Conservation (phyloP, 768 basidiomycete species). For the Sarcodon aspratus region DNA sequence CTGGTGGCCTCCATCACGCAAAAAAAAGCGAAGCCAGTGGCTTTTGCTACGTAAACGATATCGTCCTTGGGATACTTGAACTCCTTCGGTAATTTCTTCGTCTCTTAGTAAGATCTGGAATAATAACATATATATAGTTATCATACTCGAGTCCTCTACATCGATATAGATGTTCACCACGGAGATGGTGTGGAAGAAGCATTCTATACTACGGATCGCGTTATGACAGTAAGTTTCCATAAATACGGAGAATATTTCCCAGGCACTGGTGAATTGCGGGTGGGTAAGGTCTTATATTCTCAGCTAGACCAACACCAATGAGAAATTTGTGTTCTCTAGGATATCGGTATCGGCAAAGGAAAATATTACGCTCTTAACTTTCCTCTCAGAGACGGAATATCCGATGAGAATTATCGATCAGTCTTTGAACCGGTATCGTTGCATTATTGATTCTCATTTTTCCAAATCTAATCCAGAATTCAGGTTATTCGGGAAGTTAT, state of each 20-base stretch:
- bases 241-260: slow-evolving; percentile 99
- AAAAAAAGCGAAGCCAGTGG: slow-evolving; percentile 99
- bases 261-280: slow-evolving; percentile 93
- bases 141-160: slow-evolving; percentile 90
- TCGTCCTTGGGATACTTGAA: slow-evolving; percentile 94
- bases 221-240: slow-evolving; percentile 98
- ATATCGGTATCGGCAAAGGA: slow-evolving; percentile 88
- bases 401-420: slow-evolving; percentile 88
- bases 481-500: slow-evolving; percentile 91
- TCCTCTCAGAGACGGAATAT: slow-evolving; percentile 88
- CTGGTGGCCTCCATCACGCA: slow-evolving; percentile 95
- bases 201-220: slow-evolving; percentile 96
- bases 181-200: slow-evolving; percentile 99
- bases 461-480: slow-evolving; percentile 1
- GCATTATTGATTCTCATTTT: background rate
- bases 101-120: background rate
- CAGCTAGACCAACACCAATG: background rate
- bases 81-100: slow-evolving; percentile 53
- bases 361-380: slow-evolving; percentile 94
- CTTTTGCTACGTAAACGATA: slow-evolving; percentile 98
- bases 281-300: slow-evolving; percentile 22
- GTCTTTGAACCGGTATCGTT: slow-evolving; percentile 86
- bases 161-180: slow-evolving; percentile 98
- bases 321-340: slow-evolving; percentile 30
- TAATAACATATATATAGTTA: slow-evolving; percentile 40